phyloP scores from a whole-genome alignment of 768 basidiomycete species.

The Mycena polygramma region DNA sequence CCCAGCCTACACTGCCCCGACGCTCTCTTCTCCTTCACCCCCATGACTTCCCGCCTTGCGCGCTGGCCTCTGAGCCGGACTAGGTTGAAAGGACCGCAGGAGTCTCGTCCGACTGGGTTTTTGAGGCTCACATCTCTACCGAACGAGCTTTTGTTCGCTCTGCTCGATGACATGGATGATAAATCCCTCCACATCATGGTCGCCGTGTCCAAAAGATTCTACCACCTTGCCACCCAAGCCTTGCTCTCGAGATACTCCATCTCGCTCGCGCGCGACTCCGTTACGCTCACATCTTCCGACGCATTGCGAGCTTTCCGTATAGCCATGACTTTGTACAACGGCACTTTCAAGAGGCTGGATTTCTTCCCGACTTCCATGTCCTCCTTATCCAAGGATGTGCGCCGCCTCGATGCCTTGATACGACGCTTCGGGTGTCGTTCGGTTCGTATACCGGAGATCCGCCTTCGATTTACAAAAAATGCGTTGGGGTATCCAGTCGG shows the following conservation, averaged over 20 bases:
- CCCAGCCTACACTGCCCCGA: not conserved
- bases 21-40: too few relatives aligned
- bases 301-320: constrained; percentile 31
- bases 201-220: constrained; percentile 21
- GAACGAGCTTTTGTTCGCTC: constrained; percentile 22
- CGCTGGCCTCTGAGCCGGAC: constrained; percentile 19
- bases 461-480: constrained; percentile 13
- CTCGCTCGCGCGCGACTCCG: not conserved
- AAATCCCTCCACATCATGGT: constrained; percentile 24
- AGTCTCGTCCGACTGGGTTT: not conserved
- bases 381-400: constrained; percentile 1
- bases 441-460: constrained; percentile 1
- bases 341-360: not conserved
- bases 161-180: constrained; percentile 25
- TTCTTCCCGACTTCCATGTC: not conserved
- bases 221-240: constrained; percentile 14
- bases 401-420: constrained; percentile 19
- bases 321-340: constrained; percentile 12
- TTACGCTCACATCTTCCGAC: constrained; percentile 15
- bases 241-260: constrained; percentile 22
- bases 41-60: constrained; percentile 14
- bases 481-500: constrained; percentile 11
- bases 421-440: not conserved
- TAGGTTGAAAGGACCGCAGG: not conserved
- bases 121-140: constrained; percentile 6